Conservation (phyloP, 2,329 filamentous ascomycete species). For the Colletotrichum filicis region DNA sequence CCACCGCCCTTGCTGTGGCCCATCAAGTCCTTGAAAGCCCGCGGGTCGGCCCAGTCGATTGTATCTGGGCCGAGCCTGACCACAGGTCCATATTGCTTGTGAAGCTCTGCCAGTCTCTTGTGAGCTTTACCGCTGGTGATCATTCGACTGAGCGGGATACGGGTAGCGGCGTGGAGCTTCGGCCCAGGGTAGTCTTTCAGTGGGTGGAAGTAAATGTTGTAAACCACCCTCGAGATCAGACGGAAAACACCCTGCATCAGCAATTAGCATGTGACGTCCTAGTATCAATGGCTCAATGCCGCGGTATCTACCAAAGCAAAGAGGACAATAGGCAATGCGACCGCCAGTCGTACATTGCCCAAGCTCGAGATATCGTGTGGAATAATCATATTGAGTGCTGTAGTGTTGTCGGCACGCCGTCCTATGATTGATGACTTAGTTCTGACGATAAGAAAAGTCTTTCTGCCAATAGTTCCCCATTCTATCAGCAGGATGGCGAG, state of each 20-base stretch:
- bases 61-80: constrained; percentile 52
- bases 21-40: constrained; percentile 55
- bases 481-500: not conserved
- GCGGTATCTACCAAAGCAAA: not conserved
- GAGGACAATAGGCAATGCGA: constrained; percentile 14
- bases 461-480: not conserved
- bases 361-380: constrained; percentile 11
- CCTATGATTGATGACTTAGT: not conserved
- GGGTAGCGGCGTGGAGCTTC: constrained; percentile 17
- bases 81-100: constrained; percentile 44
- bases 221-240: constrained; percentile 32
- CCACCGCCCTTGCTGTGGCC: constrained; percentile 37
- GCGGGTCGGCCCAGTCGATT: constrained; percentile 49
- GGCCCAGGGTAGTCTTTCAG: constrained; percentile 46
- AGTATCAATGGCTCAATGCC: not conserved
- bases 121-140: constrained; percentile 11
- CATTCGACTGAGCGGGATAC: constrained; percentile 6
- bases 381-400: constrained; percentile 21
- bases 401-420: not conserved
- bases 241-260: constrained; percentile 2
- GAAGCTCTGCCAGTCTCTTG: constrained; percentile 17
- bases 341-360: constrained; percentile 15
- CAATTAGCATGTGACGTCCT: not conserved
- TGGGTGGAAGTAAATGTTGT: constrained; percentile 48
- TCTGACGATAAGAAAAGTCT: not conserved